These are phyloP conservation scores for Cordia subcordata DNA, from an alignment of 257 asterid species.

Conservation along the genomic window DNA sequence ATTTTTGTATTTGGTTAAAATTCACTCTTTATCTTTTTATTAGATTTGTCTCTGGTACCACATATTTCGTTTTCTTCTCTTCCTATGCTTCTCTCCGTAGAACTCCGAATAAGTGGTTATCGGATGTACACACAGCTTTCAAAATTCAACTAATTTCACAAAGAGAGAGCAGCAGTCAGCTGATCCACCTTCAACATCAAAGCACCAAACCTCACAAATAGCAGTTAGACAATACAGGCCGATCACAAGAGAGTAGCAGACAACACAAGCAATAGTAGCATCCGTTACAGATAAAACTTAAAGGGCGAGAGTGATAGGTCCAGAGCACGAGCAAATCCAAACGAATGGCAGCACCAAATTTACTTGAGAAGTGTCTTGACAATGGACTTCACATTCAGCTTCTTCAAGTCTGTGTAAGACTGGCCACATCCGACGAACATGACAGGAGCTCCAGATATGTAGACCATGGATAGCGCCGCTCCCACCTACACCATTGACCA, in stretches of 20 bases:
- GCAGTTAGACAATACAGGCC: constrained; percentile 15
- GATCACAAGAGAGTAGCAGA: constrained; percentile 27
- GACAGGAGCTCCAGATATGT: constrained; percentile 90
- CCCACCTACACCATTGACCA: constrained; percentile 58
- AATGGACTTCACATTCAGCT: constrained; percentile 88
- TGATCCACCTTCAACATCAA: constrained; percentile 39
- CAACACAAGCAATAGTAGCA: constrained; percentile 6
- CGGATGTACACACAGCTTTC: too few relatives aligned
- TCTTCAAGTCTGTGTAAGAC: constrained; percentile 89
- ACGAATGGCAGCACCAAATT: constrained; percentile 4
- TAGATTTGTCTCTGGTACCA: too few relatives aligned
- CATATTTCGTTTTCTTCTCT: too few relatives aligned
- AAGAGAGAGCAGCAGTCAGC: not conserved
- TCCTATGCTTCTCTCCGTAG: too few relatives aligned
- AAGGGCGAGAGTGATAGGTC: not conserved
- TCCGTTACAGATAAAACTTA: constrained; percentile 7
- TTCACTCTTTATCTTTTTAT: too few relatives aligned
- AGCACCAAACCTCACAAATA: too few relatives aligned
- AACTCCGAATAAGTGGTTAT: too few relatives aligned
- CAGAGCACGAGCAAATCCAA: constrained; percentile 1
- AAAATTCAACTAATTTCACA: not conserved
- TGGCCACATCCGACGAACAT: constrained; percentile 99
- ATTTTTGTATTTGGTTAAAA: too few relatives aligned
- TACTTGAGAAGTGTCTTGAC: constrained; percentile 86
- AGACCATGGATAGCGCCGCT: constrained; percentile 96